These are phyloP conservation scores for Apiospora rasikravindrae DNA, from an alignment of 2,329 filamentous ascomycete genomes.

Conservation along the genomic window DNA sequence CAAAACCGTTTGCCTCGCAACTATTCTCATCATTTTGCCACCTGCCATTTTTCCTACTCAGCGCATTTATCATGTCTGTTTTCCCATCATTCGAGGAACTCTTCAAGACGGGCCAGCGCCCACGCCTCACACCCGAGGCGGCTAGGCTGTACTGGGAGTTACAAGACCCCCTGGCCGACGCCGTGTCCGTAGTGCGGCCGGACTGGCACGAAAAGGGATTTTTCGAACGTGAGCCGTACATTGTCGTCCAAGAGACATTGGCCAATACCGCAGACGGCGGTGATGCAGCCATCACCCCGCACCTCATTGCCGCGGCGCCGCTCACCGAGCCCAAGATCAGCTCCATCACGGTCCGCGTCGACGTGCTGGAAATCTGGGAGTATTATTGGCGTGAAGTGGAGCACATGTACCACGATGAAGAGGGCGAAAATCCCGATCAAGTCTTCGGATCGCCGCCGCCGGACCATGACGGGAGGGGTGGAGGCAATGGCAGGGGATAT, in stretches of 20 bases:
- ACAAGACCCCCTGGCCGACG: not conserved
- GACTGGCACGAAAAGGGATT: not conserved
- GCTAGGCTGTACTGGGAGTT: not conserved
- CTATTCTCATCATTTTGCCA: not conserved
- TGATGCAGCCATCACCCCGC: not conserved
- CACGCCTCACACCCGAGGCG: not conserved
- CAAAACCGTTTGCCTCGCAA: not conserved
- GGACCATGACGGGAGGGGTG: no score
- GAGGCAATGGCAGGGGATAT: no score
- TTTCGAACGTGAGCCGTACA: not conserved
- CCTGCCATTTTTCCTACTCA: not conserved
- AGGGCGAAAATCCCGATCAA: no score
- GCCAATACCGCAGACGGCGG: no score
- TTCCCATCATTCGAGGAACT: constrained; percentile 7
- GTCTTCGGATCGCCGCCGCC: no score
- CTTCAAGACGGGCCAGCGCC: not conserved
- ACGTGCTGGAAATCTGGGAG: not conserved
- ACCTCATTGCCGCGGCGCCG: not conserved
- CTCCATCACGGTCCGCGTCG: not conserved
- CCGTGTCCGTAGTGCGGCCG: not conserved
- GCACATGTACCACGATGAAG: no score
- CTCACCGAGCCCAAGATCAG: constrained; percentile 15
- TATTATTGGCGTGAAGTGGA: not conserved
- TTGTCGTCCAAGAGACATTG: no score
- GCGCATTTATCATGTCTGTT: not conserved